Base-by-base conservation (phyloP, 768 basidiomycete species). In the Bullera alba region DNA sequence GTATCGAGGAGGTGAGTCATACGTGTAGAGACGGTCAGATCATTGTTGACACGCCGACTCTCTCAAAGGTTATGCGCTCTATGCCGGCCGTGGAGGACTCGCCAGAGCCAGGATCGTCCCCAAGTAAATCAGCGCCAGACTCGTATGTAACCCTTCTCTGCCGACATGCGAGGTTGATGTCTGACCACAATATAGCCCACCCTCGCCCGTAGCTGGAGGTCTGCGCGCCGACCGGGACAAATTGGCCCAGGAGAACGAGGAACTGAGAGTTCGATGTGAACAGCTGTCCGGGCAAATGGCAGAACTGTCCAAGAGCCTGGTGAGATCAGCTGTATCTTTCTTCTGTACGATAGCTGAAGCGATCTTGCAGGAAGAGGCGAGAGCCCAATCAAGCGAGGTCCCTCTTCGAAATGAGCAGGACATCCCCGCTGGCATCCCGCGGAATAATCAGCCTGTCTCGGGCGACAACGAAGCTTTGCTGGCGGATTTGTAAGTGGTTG, bases 391-490 rank as follows among this genome's bases (percentile, higher is more conserved):
- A 86, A n/a, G 76, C 80, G 26, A 81, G 83, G 56, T 67, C 78
- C 28, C 76, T 77, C 45, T 10, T 26, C 10, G 22, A 21, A 39
- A 10, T 78, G n/a, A n/a, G n/a, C n/a, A n/a, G 80, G 21, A 50
- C 41, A 15, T 19, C 82, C 72, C 76, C 2, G 85, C 85, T 56
- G 78, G 69, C 16, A 78, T 73, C 48, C 77, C 83, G 46, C 81
- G 78, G 19, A 84, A 83, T 52, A 85, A 86, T 69, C 79, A 82
- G 5, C 86, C 78, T n/a, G 78, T 83, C 67, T 79, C 84, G 16
- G 80, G 79, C 1, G 88, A 95, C 72, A 82, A 91, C 45, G 88
- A 92, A 65, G 77, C 85, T 29, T 73, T 95, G 36, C 79, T 87
- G 36, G 73, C 76, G 2, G 90, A 91, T 53, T 78, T 97, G 91